These are phyloP conservation scores for Metschnikowia picachoensis DNA, from an alignment of 805 yeast genomes.

Conservation along the genomic window DNA sequence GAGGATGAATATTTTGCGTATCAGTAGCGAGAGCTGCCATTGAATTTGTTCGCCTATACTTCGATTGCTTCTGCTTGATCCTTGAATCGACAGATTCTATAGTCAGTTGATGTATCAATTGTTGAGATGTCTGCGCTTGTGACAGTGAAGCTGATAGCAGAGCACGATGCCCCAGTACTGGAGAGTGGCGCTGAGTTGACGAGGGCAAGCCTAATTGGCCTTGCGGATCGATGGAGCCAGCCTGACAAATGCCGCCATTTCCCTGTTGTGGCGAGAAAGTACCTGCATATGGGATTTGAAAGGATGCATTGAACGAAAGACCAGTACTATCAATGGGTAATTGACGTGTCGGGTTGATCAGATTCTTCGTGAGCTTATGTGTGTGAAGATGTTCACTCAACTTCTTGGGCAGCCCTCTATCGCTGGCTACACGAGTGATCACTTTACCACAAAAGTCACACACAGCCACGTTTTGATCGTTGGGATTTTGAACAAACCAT, in stretches of 20 bases:
- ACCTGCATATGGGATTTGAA: conserved; percentile 16
- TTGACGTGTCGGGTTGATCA: conserved; percentile 39
- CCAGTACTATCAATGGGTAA: conserved; percentile 38
- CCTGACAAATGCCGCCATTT: not conserved
- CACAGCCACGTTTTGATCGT: conserved; percentile 47
- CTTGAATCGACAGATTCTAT: conserved; percentile 4
- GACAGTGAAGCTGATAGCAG: conserved; percentile 1
- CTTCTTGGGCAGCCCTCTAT: conserved; percentile 59
- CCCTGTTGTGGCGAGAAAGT: conserved; percentile 6
- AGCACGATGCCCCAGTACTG: conserved; percentile 3
- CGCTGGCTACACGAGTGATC: conserved; percentile 45
- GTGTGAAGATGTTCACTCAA: conserved; percentile 54
- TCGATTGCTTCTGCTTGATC: conserved; percentile 1
- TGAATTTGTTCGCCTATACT: conserved; percentile 3
- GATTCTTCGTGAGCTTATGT: conserved; percentile 43
- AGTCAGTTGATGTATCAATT: conserved; percentile 1
- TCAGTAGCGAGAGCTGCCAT: not conserved
- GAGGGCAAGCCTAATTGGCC: not conserved
- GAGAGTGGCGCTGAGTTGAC: conserved; percentile 4
- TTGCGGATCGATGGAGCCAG: not conserved
- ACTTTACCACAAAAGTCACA: conserved; percentile 53
- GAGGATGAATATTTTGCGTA: conserved; percentile 2
- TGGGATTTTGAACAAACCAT: conserved; percentile 52
- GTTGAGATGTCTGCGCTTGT: conserved; percentile 4
- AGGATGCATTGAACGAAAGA: conserved; percentile 29